phyloP scores from a whole-genome alignment of 176 grass and related monocot species.

The Rhynchospora breviuscula region DNA sequence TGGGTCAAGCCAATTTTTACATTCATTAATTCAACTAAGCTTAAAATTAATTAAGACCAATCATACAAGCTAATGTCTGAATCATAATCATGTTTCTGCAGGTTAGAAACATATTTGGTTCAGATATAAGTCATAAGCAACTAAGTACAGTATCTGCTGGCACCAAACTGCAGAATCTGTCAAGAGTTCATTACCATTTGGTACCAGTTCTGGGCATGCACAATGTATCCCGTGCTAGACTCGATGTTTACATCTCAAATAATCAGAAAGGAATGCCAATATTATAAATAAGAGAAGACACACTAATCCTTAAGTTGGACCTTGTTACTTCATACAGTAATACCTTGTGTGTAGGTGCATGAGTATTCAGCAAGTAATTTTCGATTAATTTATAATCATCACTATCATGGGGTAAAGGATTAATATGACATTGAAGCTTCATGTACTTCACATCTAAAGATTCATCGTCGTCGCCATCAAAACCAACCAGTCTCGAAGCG shows the following conservation, averaged over 20 bases:
- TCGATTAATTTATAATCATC: conserved; percentile 82
- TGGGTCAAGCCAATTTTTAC: too few relatives aligned
- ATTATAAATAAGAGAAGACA: not conserved
- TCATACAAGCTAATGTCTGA: too few relatives aligned
- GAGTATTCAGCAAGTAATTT: conserved; percentile 78
- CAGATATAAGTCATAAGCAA: not conserved
- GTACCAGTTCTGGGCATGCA: not conserved
- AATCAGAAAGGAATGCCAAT: not conserved
- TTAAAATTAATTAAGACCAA: too few relatives aligned
- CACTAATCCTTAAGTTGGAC: not conserved
- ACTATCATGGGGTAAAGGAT: conserved; percentile 58
- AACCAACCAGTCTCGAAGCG: conserved; percentile 87
- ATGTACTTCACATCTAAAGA: conserved; percentile 86
- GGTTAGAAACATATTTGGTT: too few relatives aligned
- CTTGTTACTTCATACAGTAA: not conserved
- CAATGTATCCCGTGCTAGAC: not conserved
- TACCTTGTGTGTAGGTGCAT: conserved; percentile 98
- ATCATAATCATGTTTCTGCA: too few relatives aligned
- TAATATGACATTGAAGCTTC: conserved; percentile 71
- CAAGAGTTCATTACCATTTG: not conserved
- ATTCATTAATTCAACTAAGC: too few relatives aligned
- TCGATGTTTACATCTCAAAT: not conserved
- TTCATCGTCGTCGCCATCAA: conserved; percentile 64
- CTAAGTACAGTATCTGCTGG: not conserved
- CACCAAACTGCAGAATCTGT: not conserved